Evolutionary conservation across 805 yeast species (phyloP), one percentile per base, ranked within the genome.

Genomic region (Hanseniaspora nectarophila): DNA sequence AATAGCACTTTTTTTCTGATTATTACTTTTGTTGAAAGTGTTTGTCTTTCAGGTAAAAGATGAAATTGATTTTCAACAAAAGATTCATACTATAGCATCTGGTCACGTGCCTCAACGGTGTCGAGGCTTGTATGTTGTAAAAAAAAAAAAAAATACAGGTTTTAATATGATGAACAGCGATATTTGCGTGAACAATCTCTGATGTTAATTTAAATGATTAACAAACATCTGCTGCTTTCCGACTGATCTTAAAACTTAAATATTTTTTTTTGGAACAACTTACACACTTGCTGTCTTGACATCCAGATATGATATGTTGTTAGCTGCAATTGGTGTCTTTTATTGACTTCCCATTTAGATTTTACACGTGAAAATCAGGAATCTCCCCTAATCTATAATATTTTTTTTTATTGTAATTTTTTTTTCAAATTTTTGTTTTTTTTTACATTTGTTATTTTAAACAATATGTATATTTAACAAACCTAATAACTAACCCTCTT

Each of bases 151-250:
- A n/a, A 23, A 7, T 6, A 23, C 4, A 5, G 4, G 18, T 28
- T 33, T 24, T 24, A 15, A 35, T 58, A 59, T 66, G 69, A 66
- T 66, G 69, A 66, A 61, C 53, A 49, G 53, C 61, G 62, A 64
- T 65, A 61, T 60, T 56, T 55, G 63, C 59, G 69, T 66, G 70
- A 66, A 66, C 70, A 66, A 66, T 66, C 70, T 66, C 68, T 66
- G 70, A 66, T 53, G 51, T 57, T 61, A 58, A 56, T 59, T 58
- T 54, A 55, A 49, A 59, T 57, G 67, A 64, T 65, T 65, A 64
- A 58, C 63, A 66, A 64, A 61, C 64, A 57, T 60, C 62, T 65
- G 70, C 66, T 66, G 70, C 70, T 68, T 66, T 66, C 70, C 70
- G 66, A 64, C 70, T 66, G 70, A 66, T 43, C 32, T 54, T 48